These are phyloP conservation scores for Trichoderma orchidacearum DNA, from an alignment of 495 filamentous ascomycete species.

Conservation along the genomic window DNA sequence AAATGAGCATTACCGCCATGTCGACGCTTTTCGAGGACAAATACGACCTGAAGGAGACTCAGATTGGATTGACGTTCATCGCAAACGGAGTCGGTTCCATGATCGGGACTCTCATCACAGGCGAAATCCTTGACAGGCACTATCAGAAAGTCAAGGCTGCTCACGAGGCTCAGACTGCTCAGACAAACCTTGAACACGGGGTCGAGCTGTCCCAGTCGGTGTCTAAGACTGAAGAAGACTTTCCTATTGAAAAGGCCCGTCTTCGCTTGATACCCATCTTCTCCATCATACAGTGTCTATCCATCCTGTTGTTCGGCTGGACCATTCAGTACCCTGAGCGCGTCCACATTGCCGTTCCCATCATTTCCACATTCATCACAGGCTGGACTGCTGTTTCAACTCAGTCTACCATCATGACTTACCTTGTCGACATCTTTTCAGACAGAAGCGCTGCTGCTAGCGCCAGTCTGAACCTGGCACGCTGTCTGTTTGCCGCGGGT, in stretches of 20 bases:
- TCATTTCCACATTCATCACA: conserved; percentile 23
- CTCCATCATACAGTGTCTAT: conserved; percentile 14
- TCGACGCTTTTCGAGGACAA: conserved; percentile 30
- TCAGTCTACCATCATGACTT: conserved; percentile 22
- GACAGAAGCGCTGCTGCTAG: conserved; percentile 20
- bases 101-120: conserved; percentile 31
- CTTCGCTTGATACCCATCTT: conserved; percentile 19
- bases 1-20: conserved; percentile 42
- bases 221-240: conserved; percentile 4
- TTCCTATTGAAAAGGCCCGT: conserved; percentile 26
- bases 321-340: conserved; percentile 12
- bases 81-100: conserved; percentile 38
- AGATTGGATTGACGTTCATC: conserved; percentile 37
- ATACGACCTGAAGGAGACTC: conserved; percentile 30
- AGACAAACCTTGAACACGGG: neutral
- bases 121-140: conserved; percentile 28
- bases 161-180: conserved; percentile 6
- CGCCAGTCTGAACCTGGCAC: conserved; percentile 24
- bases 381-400: conserved; percentile 26
- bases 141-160: conserved; percentile 24
- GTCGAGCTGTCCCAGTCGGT: neutral
- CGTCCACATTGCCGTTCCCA: conserved; percentile 18
- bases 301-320: conserved; percentile 25
- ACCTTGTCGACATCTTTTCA: conserved; percentile 26
- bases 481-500: conserved; percentile 25